Percentiles rank a stretch among this genome's conserved stretches.
Conservation (phyloP, 2,329 filamentous ascomycete species). For the Proliferodiscus dingleyae region DNA sequence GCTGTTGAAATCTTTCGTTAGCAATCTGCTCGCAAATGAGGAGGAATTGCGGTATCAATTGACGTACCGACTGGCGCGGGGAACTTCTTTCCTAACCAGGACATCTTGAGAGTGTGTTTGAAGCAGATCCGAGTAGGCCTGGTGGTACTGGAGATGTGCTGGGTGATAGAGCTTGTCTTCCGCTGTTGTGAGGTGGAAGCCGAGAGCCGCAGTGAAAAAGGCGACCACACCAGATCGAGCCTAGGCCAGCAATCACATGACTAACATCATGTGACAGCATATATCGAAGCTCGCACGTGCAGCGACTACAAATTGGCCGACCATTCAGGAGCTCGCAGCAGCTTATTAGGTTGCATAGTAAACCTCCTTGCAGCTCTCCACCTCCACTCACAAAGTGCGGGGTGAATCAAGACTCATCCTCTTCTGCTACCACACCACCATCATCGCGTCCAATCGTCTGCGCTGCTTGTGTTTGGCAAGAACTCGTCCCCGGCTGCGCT, state of each 20-base stretch:
- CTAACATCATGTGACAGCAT: not conserved
- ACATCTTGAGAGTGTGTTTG: slow-evolving; percentile 55
- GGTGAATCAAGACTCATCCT: too few relatives aligned
- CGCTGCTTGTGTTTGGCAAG: not conserved
- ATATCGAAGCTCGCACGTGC: not conserved
- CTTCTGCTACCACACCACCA: not conserved
- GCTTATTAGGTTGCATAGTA: not conserved
- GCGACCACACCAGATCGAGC: too few relatives aligned
- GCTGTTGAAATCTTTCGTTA: slow-evolving; percentile 48
- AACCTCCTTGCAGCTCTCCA: not conserved
- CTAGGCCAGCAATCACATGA: not conserved
- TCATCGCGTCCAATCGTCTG: slow-evolving; percentile 4
- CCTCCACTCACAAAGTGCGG: slow-evolving; percentile 19
- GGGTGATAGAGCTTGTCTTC: slow-evolving; percentile 11
- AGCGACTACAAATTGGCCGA: not conserved
- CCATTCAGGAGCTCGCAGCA: slow-evolving; percentile 9
- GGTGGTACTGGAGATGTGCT: slow-evolving; percentile 10
- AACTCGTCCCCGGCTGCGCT: not conserved
- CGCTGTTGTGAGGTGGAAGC: slow-evolving; percentile 9
- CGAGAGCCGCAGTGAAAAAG: slow-evolving; percentile 15
- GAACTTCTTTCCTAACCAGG: slow-evolving; percentile 81
- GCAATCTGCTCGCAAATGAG: too few relatives aligned
- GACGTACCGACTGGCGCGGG: slow-evolving; percentile 70
- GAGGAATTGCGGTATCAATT: slow-evolving; percentile 31
- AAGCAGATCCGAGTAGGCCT: slow-evolving; percentile 32